A percentile compares a stretch with the other conserved stretches of the same genome.
Evolutionary conservation across 2,329 filamentous ascomycete genomes (phyloP).

Genomic region (Pleoardoris graminearum): DNA sequence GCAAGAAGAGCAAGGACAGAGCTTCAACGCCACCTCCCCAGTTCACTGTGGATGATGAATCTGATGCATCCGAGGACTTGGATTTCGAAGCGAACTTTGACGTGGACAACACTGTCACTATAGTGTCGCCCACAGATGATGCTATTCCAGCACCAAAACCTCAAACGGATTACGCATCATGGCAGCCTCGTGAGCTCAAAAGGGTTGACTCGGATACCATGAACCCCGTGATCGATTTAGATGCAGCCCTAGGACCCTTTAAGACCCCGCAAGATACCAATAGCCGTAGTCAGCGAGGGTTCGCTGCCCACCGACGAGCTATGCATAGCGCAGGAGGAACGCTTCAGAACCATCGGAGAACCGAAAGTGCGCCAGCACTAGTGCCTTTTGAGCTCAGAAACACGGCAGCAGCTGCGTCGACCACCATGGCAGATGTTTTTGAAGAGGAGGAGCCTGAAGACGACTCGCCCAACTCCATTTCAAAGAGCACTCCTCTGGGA

Average conservation of each 20-base stretch:
- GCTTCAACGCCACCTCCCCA: slow-evolving; percentile 35
- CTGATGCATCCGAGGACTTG: slow-evolving; percentile 40
- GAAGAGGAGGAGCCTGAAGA: slow-evolving; percentile 76
- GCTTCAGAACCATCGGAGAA: slow-evolving; percentile 75
- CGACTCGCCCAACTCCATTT: slow-evolving; percentile 37
- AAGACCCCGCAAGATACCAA: slow-evolving; percentile 77
- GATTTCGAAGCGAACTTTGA: slow-evolving; percentile 49
- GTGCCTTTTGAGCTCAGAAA: slow-evolving; percentile 68
- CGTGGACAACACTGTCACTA: slow-evolving; percentile 47
- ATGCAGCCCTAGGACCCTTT: slow-evolving; percentile 90
- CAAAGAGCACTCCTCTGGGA: not conserved
- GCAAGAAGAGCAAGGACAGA: slow-evolving; percentile 50
- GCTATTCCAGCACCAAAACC: slow-evolving; percentile 28
- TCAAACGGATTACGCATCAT: slow-evolving; percentile 42
- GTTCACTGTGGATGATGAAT: slow-evolving; percentile 28
- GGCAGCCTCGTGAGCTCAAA: slow-evolving; percentile 43
- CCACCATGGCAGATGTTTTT: slow-evolving; percentile 83
- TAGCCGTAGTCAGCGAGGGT: slow-evolving; percentile 55
- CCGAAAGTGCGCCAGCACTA: slow-evolving; percentile 80
- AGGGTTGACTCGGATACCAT: slow-evolving; percentile 61
- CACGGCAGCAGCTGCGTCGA: slow-evolving; percentile 60
- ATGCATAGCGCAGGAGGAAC: slow-evolving; percentile 78
- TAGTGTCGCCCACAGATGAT: slow-evolving; percentile 41
- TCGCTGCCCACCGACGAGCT: slow-evolving; percentile 59
- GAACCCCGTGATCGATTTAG: slow-evolving; percentile 86